phyloP scores from a whole-genome alignment of 2,329 filamentous ascomycete genomes.

The Colletotrichum sp. region DNA sequence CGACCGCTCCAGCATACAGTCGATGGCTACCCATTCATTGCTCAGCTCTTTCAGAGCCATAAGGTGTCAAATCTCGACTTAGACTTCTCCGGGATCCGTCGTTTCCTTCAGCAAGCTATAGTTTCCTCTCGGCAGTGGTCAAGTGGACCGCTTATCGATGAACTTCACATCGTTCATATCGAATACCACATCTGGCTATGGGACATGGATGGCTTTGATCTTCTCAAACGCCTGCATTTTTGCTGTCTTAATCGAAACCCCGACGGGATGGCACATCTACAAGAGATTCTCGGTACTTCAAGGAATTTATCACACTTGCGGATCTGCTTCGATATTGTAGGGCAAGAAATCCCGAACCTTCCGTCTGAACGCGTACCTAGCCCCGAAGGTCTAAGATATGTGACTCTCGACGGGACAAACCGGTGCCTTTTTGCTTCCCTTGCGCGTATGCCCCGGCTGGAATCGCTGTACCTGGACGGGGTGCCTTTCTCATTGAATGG shows the following conservation, averaged over 20 bases:
- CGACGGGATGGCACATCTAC: not conserved
- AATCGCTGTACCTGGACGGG: not conserved
- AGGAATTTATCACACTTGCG: not conserved
- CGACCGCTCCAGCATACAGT: not conserved
- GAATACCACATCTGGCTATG: too few species aligned
- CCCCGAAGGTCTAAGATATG: not conserved
- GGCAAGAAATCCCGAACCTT: not conserved
- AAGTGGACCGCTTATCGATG: not conserved
- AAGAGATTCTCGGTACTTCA: not conserved
- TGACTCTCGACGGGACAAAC: not conserved
- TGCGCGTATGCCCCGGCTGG: not conserved
- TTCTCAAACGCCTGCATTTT: not conserved
- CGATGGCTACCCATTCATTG: not conserved
- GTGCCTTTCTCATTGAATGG: not conserved
- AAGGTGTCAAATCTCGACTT: fast-evolving
- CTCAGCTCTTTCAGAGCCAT: not conserved
- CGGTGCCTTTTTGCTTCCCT: not conserved
- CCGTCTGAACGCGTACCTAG: not conserved
- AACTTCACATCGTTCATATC: not conserved
- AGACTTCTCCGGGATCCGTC: not conserved
- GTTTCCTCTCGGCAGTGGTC: not conserved
- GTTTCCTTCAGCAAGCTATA: not conserved
- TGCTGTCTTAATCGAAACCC: not conserved
- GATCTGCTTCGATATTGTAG: not conserved
- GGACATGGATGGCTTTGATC: not conserved